These are phyloP conservation scores for Aureobasidium sp. DNA, from an alignment of 2,329 filamentous ascomycete genomes.

Conservation along the genomic window DNA sequence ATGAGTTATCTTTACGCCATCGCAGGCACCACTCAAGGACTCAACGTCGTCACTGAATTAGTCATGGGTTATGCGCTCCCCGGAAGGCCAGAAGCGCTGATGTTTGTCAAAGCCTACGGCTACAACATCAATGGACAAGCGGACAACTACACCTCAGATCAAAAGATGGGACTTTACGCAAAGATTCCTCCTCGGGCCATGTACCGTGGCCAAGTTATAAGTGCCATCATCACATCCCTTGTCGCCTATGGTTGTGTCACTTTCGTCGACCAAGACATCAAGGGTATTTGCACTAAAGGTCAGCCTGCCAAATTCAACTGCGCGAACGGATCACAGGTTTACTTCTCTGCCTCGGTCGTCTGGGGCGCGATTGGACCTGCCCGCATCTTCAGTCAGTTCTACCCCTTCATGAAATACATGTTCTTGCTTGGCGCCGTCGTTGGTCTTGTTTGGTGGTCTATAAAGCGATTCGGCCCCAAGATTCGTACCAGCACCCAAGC, in stretches of 20 bases:
- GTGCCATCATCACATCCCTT: conserved; percentile 67
- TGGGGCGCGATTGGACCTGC: conserved; percentile 55
- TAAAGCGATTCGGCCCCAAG: conserved; percentile 61
- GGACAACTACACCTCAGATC: conserved; percentile 51
- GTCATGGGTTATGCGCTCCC: conserved; percentile 79
- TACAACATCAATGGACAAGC: conserved; percentile 55
- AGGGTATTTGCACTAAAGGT: conserved; percentile 66
- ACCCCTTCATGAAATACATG: conserved; percentile 43
- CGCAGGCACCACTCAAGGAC: conserved; percentile 41
- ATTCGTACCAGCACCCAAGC: conserved; percentile 62
- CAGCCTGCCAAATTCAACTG: conserved; percentile 87
- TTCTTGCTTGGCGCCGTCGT: conserved; percentile 45
- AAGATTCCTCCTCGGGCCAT: conserved; percentile 74
- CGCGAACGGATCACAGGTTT: conserved; percentile 81
- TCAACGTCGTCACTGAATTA: conserved; percentile 35
- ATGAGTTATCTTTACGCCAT: conserved; percentile 92
- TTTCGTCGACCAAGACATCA: conserved; percentile 79
- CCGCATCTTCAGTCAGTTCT: conserved; percentile 44
- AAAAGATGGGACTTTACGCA: conserved; percentile 84
- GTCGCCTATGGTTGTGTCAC: conserved; percentile 80
- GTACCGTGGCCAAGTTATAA: conserved; percentile 70
- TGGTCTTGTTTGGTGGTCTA: conserved; percentile 30
- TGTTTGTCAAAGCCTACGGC: conserved; percentile 88
- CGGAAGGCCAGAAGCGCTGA: conserved; percentile 79
- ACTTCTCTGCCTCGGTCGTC: conserved; percentile 83